A percentile compares a stretch with the other conserved stretches of the same genome.
phyloP scores from a whole-genome alignment of 441 rosid genomes.

The Adansonia madagascariensis region DNA sequence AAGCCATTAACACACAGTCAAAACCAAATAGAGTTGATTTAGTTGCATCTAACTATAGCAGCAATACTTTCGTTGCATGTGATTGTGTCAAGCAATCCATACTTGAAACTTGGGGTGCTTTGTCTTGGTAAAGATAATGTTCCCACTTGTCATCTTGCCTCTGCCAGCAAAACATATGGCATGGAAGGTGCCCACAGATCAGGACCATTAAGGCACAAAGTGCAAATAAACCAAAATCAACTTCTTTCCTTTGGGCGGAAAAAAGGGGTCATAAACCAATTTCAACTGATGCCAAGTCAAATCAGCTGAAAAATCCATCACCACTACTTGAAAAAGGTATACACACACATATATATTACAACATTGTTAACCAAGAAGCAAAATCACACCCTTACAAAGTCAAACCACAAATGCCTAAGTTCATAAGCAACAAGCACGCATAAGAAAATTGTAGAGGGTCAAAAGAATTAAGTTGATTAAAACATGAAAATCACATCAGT shows the following conservation, averaged over 20 bases:
- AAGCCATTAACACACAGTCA: conserved; percentile 53
- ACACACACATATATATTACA: neutral
- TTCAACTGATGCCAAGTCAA: neutral
- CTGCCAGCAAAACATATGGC: conserved; percentile 60
- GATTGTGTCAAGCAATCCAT: conserved; percentile 41
- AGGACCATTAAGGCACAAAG: neutral
- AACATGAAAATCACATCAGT: neutral
- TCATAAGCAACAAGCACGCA: neutral
- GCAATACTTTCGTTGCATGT: conserved; percentile 37
- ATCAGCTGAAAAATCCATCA: neutral
- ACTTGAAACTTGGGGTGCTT: conserved; percentile 66
- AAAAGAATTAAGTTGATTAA: neutral
- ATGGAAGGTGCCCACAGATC: neutral
- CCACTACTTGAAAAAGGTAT: neutral
- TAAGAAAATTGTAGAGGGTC: neutral
- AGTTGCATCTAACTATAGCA: conserved; percentile 46
- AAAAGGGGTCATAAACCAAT: neutral
- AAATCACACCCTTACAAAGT: conserved; percentile 11
- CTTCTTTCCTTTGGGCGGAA: neutral
- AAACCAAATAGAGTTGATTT: conserved; percentile 40
- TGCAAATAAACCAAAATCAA: neutral
- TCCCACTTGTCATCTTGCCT: conserved; percentile 98
- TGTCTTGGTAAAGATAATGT: conserved; percentile 79
- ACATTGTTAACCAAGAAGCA: neutral
- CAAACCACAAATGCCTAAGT: neutral